phyloP scores from a whole-genome alignment of 345 rosid genomes.

The Trapa bicornis region DNA sequence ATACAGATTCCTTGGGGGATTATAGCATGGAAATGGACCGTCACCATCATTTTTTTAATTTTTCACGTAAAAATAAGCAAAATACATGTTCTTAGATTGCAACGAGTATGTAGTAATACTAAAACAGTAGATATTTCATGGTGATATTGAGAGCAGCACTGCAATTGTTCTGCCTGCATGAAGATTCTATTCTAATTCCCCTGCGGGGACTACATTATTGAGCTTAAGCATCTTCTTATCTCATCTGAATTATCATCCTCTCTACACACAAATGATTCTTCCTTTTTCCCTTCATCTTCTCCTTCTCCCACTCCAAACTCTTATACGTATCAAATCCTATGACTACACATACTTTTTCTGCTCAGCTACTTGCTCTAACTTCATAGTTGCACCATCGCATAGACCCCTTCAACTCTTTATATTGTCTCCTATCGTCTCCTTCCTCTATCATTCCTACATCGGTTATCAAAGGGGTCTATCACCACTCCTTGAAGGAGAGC shows the following conservation, averaged over 20 bases:
- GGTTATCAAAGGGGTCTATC: background rate
- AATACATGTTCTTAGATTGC: too few species aligned
- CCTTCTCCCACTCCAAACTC: background rate
- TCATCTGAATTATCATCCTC: background rate
- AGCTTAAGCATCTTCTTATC: conserved; percentile 9
- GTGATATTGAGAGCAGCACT: background rate
- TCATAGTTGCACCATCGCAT: background rate
- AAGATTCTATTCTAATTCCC: conserved; percentile 12
- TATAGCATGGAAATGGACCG: too few species aligned
- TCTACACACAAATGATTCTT: background rate
- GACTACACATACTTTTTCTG: background rate
- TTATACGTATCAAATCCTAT: background rate
- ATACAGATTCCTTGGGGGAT: too few species aligned
- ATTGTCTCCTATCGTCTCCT: background rate
- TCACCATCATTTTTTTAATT: too few species aligned
- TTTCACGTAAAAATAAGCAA: too few species aligned
- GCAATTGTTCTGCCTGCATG: background rate
- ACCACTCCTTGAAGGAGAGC: background rate
- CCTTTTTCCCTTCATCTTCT: background rate
- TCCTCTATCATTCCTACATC: conserved; percentile 5
- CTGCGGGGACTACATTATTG: conserved; percentile 1
- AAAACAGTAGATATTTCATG: background rate
- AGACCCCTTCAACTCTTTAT: background rate
- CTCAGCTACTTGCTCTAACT: background rate
- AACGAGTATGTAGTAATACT: too few species aligned